Conservation (phyloP, 2,329 filamentous ascomycete genomes). For the Zymoseptoria brevis region DNA sequence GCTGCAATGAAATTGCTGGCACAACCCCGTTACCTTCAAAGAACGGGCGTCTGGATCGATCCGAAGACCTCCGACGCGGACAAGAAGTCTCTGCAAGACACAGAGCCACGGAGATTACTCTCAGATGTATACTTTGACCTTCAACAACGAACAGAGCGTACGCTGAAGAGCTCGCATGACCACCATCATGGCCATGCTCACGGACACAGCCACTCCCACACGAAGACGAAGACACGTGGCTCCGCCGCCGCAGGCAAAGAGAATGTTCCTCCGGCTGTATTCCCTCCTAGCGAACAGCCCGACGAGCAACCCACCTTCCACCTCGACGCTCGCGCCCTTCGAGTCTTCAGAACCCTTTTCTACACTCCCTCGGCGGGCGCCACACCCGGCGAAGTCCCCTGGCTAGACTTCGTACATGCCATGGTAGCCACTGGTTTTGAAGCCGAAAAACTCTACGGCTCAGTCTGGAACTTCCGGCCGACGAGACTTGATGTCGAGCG, state of each 20-base stretch:
- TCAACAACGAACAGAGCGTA: conserved; percentile 11
- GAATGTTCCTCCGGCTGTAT: conserved; percentile 20
- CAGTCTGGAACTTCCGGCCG: conserved; percentile 50
- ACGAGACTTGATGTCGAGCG: conserved; percentile 34
- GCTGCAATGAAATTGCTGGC: conserved; percentile 1
- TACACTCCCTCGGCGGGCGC: conserved; percentile 27
- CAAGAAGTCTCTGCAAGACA: conserved; percentile 3
- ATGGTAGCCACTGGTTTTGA: conserved; percentile 46
- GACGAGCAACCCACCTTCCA: conserved; percentile 23
- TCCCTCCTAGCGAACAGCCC: conserved; percentile 34
- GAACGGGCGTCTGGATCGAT: conserved; percentile 11
- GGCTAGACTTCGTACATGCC: conserved; percentile 45
- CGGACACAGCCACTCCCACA: background rate
- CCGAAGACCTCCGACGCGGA: conserved; percentile 1
- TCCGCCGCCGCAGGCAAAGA: background rate
- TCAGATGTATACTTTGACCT: conserved; percentile 23
- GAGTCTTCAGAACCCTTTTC: conserved; percentile 38
- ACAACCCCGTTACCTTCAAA: conserved; percentile 7
- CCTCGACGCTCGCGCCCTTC: conserved; percentile 33
- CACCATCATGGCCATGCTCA: background rate
- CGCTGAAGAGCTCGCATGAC: background rate
- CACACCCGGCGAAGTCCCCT: conserved; percentile 39
- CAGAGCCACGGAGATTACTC: conserved; percentile 6
- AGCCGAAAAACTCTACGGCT: conserved; percentile 50
- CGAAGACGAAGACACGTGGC: conserved; percentile 9